These are phyloP conservation scores for Aristolochia californica DNA, from an alignment of 164 flowering plant genomes.

Conservation along the genomic window DNA sequence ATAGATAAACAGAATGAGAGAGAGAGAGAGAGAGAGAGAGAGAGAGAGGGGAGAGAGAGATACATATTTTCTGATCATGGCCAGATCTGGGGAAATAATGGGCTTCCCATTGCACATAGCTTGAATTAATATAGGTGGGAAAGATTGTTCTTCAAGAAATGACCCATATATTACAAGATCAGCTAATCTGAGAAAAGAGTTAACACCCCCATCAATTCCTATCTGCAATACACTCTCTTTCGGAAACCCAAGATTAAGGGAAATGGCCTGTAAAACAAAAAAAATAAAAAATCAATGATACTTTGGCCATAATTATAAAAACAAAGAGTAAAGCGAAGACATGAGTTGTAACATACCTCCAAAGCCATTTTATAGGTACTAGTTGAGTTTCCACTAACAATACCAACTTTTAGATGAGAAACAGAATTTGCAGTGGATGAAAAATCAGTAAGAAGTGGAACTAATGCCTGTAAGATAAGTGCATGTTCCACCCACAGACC, in stretches of 20 bases:
- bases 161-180: slow-evolving; percentile 89
- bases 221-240: slow-evolving; percentile 42
- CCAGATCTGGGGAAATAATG: slow-evolving; percentile 76
- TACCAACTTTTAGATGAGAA: slow-evolving; percentile 44
- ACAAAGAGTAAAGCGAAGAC: not conserved
- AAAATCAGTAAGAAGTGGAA: slow-evolving; percentile 44
- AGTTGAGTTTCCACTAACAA: slow-evolving; percentile 44
- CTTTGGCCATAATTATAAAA: not conserved
- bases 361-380: slow-evolving; percentile 53
- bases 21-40: no score
- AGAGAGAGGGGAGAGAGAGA: slow-evolving; percentile 13
- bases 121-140: slow-evolving; percentile 70
- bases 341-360: slow-evolving; percentile 40
- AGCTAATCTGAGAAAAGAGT: slow-evolving; percentile 29
- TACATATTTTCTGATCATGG: slow-evolving; percentile 75
- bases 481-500: slow-evolving; percentile 95
- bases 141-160: slow-evolving; percentile 79
- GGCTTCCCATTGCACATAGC: slow-evolving; percentile 82
- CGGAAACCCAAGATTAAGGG: slow-evolving; percentile 61
- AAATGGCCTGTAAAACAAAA: slow-evolving; percentile 58
- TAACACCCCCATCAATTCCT: slow-evolving; percentile 37
- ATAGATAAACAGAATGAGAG: slow-evolving; percentile 1
- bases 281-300: not conserved
- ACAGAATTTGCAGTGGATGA: slow-evolving; percentile 18
- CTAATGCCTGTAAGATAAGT: slow-evolving; percentile 58